Base-by-base conservation (phyloP, 106 monocot genomes). In the Xerophyta viscosa region DNA sequence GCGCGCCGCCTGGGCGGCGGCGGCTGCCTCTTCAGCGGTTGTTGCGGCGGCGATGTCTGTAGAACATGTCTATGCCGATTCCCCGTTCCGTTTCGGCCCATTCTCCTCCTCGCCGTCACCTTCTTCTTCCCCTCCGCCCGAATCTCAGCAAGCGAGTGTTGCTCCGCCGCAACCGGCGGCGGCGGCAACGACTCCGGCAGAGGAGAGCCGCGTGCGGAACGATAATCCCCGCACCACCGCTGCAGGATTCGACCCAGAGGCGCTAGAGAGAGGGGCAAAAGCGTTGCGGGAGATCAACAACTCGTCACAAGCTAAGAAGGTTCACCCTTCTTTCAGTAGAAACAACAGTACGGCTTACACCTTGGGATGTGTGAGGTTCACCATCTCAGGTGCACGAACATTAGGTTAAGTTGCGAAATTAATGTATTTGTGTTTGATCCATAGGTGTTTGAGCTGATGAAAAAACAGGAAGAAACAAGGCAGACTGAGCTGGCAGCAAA, bases 191-290 rank as follows among this genome's bases (percentile, higher is more conserved):
- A 23, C 66, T 54, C 39, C 60, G 44, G 23, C 20, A 18, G 67
- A 68, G 63, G 56, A 79, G 57, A 5, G 58, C 31, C 70, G 52
- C 64, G 72, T 60, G 12, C 46, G 81, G 29, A 85, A 82, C 29
- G 76, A 88, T 49, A 78, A 89, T 27, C 88, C 94, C 0, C 68
- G 88, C 47, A 88, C 88, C 15, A 78, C 84, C 0, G 84, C 94
- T 2, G 56, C 94, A 2, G 94, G 94, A 30, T 96, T 96, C 43
- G 88, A 96, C 41, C 94, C 94, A 11, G 94, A 82, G 49, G 73
- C 94, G 24, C 75, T 96, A 46, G 85, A 85, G 64, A 74, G 88
- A 52, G 94, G 88, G 0, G 88, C 78, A 13, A 66, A 62, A 55
- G 81, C 78, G n/a, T 52, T 96, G 43, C 29, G 54, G 29, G 78